Evolutionary conservation across 2,329 filamentous ascomycete species (phyloP), one percentile per base, ranked within the genome.

Genomic region (Epichloe glyceriae): DNA sequence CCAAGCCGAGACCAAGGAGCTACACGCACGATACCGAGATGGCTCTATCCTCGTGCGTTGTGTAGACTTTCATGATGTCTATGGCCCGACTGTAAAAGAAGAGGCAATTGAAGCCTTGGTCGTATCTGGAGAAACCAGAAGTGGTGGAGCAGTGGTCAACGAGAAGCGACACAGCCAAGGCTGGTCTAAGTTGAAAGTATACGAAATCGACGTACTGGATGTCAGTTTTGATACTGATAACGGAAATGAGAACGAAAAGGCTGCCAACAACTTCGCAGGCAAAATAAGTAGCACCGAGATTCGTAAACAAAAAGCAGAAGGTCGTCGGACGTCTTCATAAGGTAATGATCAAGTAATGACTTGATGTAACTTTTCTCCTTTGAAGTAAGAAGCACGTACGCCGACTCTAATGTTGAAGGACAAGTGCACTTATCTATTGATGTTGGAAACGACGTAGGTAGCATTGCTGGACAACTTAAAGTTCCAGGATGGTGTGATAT

Each of bases 231-330:
- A 73, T 42, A 67, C 48, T 2, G 53, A 46, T 3, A 51, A 41
- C 0, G 57, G 71, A n/a, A 69, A 71, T 2, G 60, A 59, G 41
- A 63, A 58, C n/a, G 70, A 67, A 56, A 35, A 26, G 10, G 34
- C 46, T 7, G 70, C 64, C 12, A 77, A 82, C 51, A 75, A 78
- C 56, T 95, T 94, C 67, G 79, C 83, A 26, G 77, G 79, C 54
- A 97, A 96, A 70, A 86, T 96, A 58, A 95, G 89, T 72, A 96
- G 90, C 68, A 94, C 90, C 1, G 85, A 85, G 52, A 95, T 95
- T 58, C 74, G 85, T 49, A 69, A 71, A 61, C 70, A 70, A 52
- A 53, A 51, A 26, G 52, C 49, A 14, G 19, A 50, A 44, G 37
- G 51, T 19, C 58, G 7, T 22, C 26, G 19, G 49, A 38, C 14